Percentiles rank a stretch among this genome's conserved stretches.
These are phyloP conservation scores for Rhynchosporium secalis DNA, from an alignment of 2,329 filamentous ascomycete species.

Conservation along the genomic window DNA sequence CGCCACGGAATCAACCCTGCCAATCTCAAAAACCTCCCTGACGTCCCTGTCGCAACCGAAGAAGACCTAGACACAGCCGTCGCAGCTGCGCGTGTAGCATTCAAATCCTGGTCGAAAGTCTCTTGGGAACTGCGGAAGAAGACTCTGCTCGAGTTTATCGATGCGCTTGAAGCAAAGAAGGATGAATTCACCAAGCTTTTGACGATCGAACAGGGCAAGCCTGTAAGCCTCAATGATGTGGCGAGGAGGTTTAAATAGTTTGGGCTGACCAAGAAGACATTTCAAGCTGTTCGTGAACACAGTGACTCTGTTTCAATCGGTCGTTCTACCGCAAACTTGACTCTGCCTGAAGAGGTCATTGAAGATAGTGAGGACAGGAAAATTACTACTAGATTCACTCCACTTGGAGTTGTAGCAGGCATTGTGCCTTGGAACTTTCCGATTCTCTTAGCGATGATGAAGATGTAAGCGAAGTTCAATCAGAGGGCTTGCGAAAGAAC, in stretches of 20 bases:
- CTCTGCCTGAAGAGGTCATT: slow-evolving; percentile 20
- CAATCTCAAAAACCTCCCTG: slow-evolving; percentile 23
- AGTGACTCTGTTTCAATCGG: background rate
- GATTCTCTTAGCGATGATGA: slow-evolving; percentile 49
- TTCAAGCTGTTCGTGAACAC: background rate
- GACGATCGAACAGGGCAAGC: slow-evolving; percentile 54
- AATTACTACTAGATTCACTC: slow-evolving; percentile 47
- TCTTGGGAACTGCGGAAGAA: slow-evolving; percentile 47
- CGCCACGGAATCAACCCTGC: slow-evolving; percentile 32
- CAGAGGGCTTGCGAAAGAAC: background rate
- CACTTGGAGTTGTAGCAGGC: slow-evolving; percentile 52
- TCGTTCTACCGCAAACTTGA: background rate
- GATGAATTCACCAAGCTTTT: slow-evolving; percentile 48
- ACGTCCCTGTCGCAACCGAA: slow-evolving; percentile 42
- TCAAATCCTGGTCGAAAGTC: slow-evolving; percentile 49
- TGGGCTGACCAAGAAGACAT: background rate
- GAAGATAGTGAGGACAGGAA: slow-evolving; percentile 32
- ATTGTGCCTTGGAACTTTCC: slow-evolving; percentile 64
- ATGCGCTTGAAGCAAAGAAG: slow-evolving; percentile 33
- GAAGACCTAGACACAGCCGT: slow-evolving; percentile 41
- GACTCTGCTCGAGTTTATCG: slow-evolving; percentile 36
- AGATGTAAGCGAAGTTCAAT: slow-evolving; percentile 41
- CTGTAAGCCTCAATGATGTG: slow-evolving; percentile 35
- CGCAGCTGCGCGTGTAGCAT: slow-evolving; percentile 43
- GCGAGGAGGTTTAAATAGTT: background rate